Evolutionary conservation across 352 stramenopile genomes (phyloP).

Genomic region (Phytopythium mirpurense): DNA sequence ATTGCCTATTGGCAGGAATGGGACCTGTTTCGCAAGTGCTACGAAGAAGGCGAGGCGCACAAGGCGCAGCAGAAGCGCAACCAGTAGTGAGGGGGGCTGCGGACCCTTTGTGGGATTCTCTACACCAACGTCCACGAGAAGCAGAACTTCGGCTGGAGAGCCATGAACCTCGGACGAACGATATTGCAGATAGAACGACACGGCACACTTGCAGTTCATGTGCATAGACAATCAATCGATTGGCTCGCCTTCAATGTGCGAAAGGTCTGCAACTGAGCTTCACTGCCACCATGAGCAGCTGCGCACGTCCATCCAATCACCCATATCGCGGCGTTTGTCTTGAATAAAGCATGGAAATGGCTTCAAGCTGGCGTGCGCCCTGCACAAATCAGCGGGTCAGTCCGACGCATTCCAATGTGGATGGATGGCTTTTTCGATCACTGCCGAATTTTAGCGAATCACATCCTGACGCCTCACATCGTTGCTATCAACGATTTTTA

Average conservation of each 20-base stretch:
- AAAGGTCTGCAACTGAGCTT: too few species aligned
- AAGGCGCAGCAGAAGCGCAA: conserved; percentile 19
- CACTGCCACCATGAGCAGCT: conserved; percentile 3
- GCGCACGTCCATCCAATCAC: not conserved
- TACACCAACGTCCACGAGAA: too few species aligned
- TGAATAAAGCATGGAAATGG: not conserved
- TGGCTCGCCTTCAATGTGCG: not conserved
- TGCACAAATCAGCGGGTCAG: not conserved
- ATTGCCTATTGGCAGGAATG: conserved; percentile 34
- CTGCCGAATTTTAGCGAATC: conserved; percentile 2
- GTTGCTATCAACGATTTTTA: too few species aligned
- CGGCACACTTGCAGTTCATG: too few species aligned
- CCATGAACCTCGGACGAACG: too few species aligned
- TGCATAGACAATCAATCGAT: too few species aligned
- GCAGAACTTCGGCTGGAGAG: too few species aligned
- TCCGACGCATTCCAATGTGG: not conserved
- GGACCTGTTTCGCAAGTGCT: conserved; percentile 70
- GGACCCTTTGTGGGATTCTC: too few species aligned
- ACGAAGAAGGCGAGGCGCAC: conserved; percentile 42
- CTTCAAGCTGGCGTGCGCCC: conserved; percentile 3
- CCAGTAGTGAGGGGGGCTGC: not conserved
- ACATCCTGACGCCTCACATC: not conserved
- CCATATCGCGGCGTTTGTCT: not conserved
- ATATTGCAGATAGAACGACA: too few species aligned
- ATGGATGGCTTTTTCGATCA: not conserved